Evolutionary conservation across 2,329 filamentous ascomycete genomes (phyloP), one percentile per base, ranked within the genome.

Genomic region (Ophiocordyceps camponoti-leonardi): DNA sequence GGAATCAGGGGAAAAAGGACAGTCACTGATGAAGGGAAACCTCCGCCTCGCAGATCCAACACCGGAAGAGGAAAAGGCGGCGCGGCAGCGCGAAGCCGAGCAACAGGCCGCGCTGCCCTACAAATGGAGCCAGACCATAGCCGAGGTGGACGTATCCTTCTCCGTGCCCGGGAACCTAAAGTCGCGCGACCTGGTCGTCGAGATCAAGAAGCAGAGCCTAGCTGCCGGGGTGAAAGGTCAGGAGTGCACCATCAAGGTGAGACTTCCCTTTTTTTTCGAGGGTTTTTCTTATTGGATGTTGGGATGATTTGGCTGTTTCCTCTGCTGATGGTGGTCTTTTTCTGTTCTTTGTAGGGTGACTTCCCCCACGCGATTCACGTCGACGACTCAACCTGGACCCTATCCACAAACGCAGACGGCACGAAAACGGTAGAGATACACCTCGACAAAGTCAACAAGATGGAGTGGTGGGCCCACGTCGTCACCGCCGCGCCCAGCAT

Each of bases 381-480:
- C 52, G 88, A 94, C 62, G 92, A 98, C 56, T 90, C 82, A 45
- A 94, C 90, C 48, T 98, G 92, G 92, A 95, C 90, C 2, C 77
- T 98, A 43, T 75, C 83, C 48, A 71, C 81, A 19, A 77, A 79
- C 43, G 63, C 78, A 1, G 68, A 93, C 67, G 82, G 86, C 59
- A 75, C 66, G 50, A 77, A 75, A 62, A 67, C 64, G 23, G 63
- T 95, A 53, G 77, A 81, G 59, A 77, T 96, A 54, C 87, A 94
- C 64, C 81, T 98, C 45, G 87, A 95, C 71, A 98, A 98, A 67
- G 67, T 77, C 53, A 94, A 95, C 72, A 92, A 95, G 73, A 83
- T 93, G 78, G 85, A 95, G 66, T 98, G 92, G 92, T 98, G 92
- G 92, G 68, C 86, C 30, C 87, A 96, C 66, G 86, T 96, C 37